Evolutionary conservation across 345 rosid genomes (phyloP), one percentile per base, ranked within the genome.

Genomic region (Boechera retrofracta): DNA sequence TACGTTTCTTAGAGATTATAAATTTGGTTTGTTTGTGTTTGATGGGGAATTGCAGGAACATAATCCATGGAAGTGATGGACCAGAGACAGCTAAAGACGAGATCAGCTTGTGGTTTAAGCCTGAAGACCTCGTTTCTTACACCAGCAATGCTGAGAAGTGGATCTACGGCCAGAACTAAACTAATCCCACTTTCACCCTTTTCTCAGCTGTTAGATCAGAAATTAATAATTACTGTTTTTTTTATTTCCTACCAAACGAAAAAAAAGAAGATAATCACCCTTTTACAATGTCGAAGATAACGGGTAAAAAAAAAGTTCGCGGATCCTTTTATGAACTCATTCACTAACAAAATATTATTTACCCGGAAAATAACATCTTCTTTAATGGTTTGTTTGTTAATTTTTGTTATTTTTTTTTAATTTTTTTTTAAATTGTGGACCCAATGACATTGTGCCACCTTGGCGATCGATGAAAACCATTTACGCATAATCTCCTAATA

Each of bases 51-150:
- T 13, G 84, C 58, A 92, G 96, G 79, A 92, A 92, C 57, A 90
- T 92, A 68, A 90, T 92, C 71, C 98, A 92, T 28, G 98, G 98
- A 63, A 92, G 96, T 26, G 96, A 90, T 57, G 98, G 96, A 48
- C 94, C 92, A 2, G 96, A 92, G 81, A 88, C 98, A 2, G 97
- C 97, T 44, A 86, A 85, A 80, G 88, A 87, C 53, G 97, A 92
- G 86, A 90, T 90, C 49, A 82, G 72, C 45, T 74, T 92, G 79
- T 92, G 97, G 97, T 92, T 92, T 87, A 86, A 85, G 77, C 92
- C 94, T 33, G 94, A 90, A 55, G 96, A 92, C 71, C 73, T 92
- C 85, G 90, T 90, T 62, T 77, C 61, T 55, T 92, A 87, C 83
- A 74, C 85, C 36, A 86, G 79, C 87, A 85, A 92, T 51, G 71